Percentiles rank a stretch among this genome's conserved stretches.
These are phyloP conservation scores for Trichocladium uniseriatum DNA, from an alignment of 495 filamentous ascomycete species.

Conservation along the genomic window DNA sequence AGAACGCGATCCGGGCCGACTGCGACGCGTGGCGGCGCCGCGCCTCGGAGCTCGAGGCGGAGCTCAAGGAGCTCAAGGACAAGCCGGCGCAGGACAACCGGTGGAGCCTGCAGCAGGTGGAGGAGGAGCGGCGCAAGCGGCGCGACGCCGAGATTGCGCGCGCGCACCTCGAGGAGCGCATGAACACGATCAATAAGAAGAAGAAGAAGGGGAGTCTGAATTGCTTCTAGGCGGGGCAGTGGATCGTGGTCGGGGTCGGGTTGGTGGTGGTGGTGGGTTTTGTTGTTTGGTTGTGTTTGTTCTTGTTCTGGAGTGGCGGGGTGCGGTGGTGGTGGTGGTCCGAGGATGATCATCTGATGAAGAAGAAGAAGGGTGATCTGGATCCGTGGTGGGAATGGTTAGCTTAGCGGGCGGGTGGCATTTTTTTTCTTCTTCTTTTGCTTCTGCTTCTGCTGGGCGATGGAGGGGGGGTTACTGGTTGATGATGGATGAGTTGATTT, in stretches of 20 bases:
- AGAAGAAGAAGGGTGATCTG: too few relatives aligned
- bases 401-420: not conserved
- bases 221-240: conserved; percentile 62
- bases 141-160: conserved; percentile 80
- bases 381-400: not conserved
- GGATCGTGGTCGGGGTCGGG: not conserved
- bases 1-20: conserved; percentile 76
- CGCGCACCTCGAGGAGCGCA: conserved; percentile 82
- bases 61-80: conserved; percentile 57
- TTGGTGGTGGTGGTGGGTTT: not conserved
- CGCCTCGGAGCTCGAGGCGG: conserved; percentile 64
- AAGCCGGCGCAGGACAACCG: conserved; percentile 47
- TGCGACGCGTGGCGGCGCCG: conserved; percentile 85
- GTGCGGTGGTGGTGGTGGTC: too few relatives aligned
- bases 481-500: not conserved
- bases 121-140: conserved; percentile 84
- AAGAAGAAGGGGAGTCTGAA: conserved; percentile 95
- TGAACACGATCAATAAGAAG: conserved; percentile 88
- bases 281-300: too few relatives aligned
- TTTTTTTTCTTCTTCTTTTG: not conserved
- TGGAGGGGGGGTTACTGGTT: not conserved
- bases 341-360: too few relatives aligned
- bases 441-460: not conserved
- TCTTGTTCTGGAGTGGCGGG: too few relatives aligned
- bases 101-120: conserved; percentile 82